Evolutionary conservation across 2,329 filamentous ascomycete species (phyloP), one percentile per base, ranked within the genome.

Genomic region (Diaporthe longicolla): DNA sequence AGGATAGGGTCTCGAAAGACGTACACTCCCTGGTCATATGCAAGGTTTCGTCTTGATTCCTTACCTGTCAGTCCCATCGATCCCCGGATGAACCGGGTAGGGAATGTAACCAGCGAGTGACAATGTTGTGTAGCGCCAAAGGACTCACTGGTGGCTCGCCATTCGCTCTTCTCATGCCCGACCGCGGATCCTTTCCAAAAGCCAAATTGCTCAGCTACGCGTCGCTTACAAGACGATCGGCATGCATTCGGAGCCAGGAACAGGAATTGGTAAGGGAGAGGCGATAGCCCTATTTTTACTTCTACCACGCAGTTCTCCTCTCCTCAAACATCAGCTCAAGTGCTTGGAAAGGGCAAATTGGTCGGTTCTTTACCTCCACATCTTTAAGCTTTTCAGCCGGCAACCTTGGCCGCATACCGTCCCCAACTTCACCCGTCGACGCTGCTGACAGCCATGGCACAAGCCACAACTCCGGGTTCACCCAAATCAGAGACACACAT

Each of bases 61-160:
- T 35, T 26, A 29, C 58, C 24, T 45, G 58, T 61, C 37, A 61
- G 43, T 19, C 17, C 15, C 43, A 8, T 45, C 37, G 37, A 11
- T 45, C 37, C 35, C 15, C 58, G 58, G 17, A 40, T 40, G 58
- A 5, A 61, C n/a, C 37, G 58, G n/a, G 15, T 11, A 43, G n/a
- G 17, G 37, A 19, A 61, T 26, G 37, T 26, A 37, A 11, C 58
- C 58, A 26, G 13, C 13, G 35, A 10, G 35, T 21, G 13, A 45
- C 29, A 32, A 21, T 59, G 29, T 32, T 40, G 57, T 59, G 57
- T 59, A 59, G 35, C 57, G 24, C 57, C 57, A 59, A 59, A 59
- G 58, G 58, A 61, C 58, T 29, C 58, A 29, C 58, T 10, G 37
- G 13, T 9, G 24, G 10, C 35, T 21, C 37, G 17, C 19, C 17